Percentiles rank a stretch among this genome's conserved stretches.
These are phyloP conservation scores for Botrytis pseudocinerea DNA, from an alignment of 2,329 filamentous ascomycete genomes.

Conservation along the genomic window DNA sequence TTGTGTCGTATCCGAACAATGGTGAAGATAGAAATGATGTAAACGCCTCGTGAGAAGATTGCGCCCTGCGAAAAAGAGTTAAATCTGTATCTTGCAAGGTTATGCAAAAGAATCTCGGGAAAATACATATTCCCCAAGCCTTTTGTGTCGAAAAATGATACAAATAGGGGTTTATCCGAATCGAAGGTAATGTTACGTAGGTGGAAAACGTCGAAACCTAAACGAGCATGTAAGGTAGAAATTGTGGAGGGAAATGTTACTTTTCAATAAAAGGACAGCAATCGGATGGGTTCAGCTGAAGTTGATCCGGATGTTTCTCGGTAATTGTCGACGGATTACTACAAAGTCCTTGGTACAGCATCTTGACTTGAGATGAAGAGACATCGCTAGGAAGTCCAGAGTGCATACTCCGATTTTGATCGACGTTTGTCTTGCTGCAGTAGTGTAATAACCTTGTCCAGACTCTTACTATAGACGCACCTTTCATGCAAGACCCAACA, in stretches of 20 bases:
- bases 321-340: neutral
- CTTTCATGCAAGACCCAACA: neutral
- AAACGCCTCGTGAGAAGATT: neutral
- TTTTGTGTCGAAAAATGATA: neutral
- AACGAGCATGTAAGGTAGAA: neutral
- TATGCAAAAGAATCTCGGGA: neutral
- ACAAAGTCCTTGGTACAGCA: neutral
- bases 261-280: neutral
- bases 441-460: neutral
- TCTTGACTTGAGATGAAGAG: neutral
- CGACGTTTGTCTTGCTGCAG: neutral
- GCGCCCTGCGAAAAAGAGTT: neutral
- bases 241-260: neutral
- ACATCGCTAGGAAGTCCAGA: neutral
- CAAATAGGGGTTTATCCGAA: neutral
- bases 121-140: neutral
- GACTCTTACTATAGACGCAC: neutral
- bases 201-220: neutral
- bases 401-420: neutral
- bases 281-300: neutral
- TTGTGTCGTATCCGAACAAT: neutral
- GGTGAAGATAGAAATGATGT: neutral
- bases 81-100: neutral
- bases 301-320: neutral
- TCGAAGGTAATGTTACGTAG: neutral